These are phyloP conservation scores for Metschnikowia shivogae DNA, from an alignment of 805 yeast genomes.

Conservation along the genomic window DNA sequence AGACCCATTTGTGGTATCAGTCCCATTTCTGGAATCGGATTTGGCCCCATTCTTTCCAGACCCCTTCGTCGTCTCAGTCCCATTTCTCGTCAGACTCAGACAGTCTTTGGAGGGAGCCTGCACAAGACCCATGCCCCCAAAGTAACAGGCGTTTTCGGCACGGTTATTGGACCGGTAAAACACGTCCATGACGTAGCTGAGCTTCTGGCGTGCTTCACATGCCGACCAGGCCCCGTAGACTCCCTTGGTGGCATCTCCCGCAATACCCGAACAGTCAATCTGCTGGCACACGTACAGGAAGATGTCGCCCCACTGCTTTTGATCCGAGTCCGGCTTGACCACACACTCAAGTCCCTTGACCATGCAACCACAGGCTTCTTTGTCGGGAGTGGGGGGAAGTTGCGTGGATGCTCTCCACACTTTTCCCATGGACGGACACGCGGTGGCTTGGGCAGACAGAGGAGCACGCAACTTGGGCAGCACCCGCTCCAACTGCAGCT, in stretches of 20 bases:
- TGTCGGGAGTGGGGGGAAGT: constrained; percentile 44
- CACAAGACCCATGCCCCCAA: constrained; percentile 49
- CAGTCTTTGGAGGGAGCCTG: constrained; percentile 40
- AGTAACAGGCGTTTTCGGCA: constrained; percentile 55
- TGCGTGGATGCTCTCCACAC: constrained; percentile 37
- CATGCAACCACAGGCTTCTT: constrained; percentile 36
- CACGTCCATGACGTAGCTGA: constrained; percentile 36
- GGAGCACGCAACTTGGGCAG: constrained; percentile 37
- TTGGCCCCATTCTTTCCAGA: no score
- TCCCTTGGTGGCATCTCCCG: constrained; percentile 37
- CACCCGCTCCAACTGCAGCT: constrained; percentile 43
- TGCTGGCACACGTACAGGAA: constrained; percentile 31
- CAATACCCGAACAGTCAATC: constrained; percentile 36
- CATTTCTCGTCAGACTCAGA: no score
- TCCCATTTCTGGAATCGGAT: no score
- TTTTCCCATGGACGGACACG: constrained; percentile 33
- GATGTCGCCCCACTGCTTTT: constrained; percentile 32
- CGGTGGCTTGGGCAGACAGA: constrained; percentile 25
- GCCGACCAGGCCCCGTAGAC: constrained; percentile 40
- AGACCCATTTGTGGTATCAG: no score
- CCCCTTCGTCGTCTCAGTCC: no score
- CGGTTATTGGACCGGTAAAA: constrained; percentile 42
- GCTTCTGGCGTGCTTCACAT: constrained; percentile 33
- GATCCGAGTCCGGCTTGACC: constrained; percentile 24
- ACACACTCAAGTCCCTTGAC: constrained; percentile 32